These are phyloP conservation scores for Heteromeles arbutifolia DNA, from an alignment of 306 rosid genomes.

Conservation along the genomic window DNA sequence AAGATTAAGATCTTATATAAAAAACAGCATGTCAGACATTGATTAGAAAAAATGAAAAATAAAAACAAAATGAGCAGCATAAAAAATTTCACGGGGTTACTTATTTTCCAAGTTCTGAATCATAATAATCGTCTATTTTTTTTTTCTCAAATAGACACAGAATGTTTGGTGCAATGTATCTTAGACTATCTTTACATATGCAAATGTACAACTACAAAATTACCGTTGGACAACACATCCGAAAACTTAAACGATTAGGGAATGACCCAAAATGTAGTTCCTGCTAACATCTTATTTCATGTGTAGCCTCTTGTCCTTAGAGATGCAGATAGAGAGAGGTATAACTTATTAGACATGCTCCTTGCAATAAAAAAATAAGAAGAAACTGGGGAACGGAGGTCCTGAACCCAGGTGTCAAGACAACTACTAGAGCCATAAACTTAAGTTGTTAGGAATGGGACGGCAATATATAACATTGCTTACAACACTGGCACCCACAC, in stretches of 20 bases:
- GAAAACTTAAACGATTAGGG: background rate
- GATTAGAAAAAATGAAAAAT: constrained; percentile 5
- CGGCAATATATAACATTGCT: background rate
- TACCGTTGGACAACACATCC: background rate
- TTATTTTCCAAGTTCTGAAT: background rate
- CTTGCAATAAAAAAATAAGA: background rate
- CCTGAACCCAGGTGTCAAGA: background rate
- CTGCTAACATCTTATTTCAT: background rate
- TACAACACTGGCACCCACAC: background rate
- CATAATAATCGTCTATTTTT: background rate
- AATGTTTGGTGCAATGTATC: background rate
- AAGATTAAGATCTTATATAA: background rate
- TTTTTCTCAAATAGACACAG: background rate
- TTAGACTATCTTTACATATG: background rate
- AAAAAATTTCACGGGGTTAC: background rate
- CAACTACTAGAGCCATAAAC: background rate
- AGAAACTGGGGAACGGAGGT: background rate
- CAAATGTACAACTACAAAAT: background rate
- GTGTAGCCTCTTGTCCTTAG: background rate
- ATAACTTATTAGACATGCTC: background rate
- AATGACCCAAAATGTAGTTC: background rate
- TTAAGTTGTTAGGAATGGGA: background rate
- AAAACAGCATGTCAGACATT: background rate
- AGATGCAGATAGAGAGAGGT: background rate
- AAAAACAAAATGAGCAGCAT: background rate